phyloP scores from a whole-genome alignment of 768 basidiomycete genomes.

The Wakefieldia striispora region DNA sequence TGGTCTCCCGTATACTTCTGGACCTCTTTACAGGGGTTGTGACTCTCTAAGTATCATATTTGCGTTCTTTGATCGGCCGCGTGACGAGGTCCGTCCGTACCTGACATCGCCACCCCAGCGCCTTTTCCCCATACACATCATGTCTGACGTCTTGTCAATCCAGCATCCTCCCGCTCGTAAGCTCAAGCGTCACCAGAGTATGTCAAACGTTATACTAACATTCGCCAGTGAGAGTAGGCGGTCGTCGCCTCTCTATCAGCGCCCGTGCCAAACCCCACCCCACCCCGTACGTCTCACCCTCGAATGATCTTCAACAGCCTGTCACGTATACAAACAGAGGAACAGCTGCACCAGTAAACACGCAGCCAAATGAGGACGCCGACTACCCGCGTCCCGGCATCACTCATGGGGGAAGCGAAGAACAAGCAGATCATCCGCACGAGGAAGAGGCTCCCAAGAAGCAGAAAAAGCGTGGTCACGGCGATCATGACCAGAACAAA shows the following conservation, averaged over 20 bases:
- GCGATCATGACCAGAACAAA: conserved; percentile 42
- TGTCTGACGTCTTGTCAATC: conserved; percentile 28
- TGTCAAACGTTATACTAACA: background rate
- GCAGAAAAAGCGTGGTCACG: conserved; percentile 44
- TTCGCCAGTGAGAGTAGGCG: conserved; percentile 41
- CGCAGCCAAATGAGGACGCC: conserved; percentile 21
- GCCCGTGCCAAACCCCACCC: conserved; percentile 38
- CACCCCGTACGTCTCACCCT: conserved; percentile 34
- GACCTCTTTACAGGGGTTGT: too few relatives aligned
- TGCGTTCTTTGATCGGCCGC: too few relatives aligned
- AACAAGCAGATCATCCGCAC: conserved; percentile 31
- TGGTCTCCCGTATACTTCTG: too few relatives aligned
- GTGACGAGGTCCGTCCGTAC: too few relatives aligned
- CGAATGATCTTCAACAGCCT: too few relatives aligned
- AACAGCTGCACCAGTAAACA: conserved; percentile 5
- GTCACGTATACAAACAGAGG: background rate
- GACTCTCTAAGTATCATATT: too few relatives aligned
- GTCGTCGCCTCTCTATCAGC: conserved; percentile 48
- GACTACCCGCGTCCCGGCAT: conserved; percentile 57
- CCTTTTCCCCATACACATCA: conserved; percentile 20
- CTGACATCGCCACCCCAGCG: too few relatives aligned
- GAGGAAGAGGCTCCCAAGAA: conserved; percentile 49
- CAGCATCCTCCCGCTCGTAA: conserved; percentile 51
- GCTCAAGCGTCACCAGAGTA: conserved; percentile 11
- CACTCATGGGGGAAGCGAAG: conserved; percentile 34